Evolutionary conservation across 1,284 basidiomycete genomes (phyloP).

Genomic region (Microbotryum violaceum): DNA sequence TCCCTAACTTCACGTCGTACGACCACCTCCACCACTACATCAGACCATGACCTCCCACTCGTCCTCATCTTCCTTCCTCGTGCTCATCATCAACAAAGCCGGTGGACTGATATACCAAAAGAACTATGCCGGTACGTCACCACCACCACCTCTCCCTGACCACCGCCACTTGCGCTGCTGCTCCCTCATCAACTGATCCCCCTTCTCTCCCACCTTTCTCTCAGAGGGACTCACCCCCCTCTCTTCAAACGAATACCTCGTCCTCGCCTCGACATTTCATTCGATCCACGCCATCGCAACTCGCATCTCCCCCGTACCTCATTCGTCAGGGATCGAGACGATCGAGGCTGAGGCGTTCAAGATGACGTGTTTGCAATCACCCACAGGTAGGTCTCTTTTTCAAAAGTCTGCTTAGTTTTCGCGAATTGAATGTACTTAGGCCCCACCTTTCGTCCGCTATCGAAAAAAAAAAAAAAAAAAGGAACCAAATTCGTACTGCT

Average conservation of each 20-base stretch:
- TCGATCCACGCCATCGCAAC: constrained; percentile 97
- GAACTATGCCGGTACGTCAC: constrained; percentile 66
- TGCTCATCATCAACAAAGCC: constrained; percentile 98
- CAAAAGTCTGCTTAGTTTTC: neutral
- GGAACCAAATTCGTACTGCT: constrained; percentile 97
- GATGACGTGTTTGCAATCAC: constrained; percentile 77
- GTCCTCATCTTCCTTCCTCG: constrained; percentile 63
- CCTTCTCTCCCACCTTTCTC: constrained; percentile 11
- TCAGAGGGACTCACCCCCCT: constrained; percentile 78
- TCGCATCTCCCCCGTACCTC: constrained; percentile 72
- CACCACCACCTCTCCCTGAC: neutral
- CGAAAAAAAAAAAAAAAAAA: constrained; percentile 61
- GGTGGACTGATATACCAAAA: constrained; percentile 92
- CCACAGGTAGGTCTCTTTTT: constrained; percentile 62
- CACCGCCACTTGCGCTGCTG: neutral
- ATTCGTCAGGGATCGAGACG: constrained; percentile 77
- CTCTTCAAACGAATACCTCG: constrained; percentile 93
- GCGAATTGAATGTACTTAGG: no score
- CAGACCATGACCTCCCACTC: neutral
- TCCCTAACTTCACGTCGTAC: neutral
- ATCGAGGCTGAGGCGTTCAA: constrained; percentile 93
- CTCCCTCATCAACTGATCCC: constrained; percentile 16
- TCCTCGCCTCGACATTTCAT: constrained; percentile 92
- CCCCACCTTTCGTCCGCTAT: no score
- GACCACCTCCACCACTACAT: neutral